phyloP scores from a whole-genome alignment of 2,329 filamentous ascomycete species.

The Nannizziopsis barbatae region DNA sequence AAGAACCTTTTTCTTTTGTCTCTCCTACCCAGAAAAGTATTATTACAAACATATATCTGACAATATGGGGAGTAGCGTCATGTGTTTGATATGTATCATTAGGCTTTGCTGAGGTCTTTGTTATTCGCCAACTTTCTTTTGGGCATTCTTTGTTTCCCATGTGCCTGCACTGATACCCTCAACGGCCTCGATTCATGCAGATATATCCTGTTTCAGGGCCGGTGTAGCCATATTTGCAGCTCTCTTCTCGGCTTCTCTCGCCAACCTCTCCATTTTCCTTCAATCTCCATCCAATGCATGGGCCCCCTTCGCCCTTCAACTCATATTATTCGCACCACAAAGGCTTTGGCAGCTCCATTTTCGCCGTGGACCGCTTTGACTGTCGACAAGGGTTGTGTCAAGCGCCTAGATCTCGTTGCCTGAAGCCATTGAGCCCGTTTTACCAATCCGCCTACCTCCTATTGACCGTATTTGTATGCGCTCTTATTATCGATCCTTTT shows the following conservation, averaged over 20 bases:
- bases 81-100: slow-evolving; percentile 9
- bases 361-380: background rate
- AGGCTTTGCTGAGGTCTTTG: slow-evolving; percentile 9
- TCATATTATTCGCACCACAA: background rate
- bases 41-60: slow-evolving; percentile 4
- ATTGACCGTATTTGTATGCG: too few relatives aligned
- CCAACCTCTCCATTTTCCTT: slow-evolving; percentile 6
- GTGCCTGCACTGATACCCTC: slow-evolving; percentile 7
- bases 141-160: slow-evolving; percentile 10
- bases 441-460: too few relatives aligned
- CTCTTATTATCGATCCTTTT: too few relatives aligned
- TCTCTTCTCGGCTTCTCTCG: background rate
- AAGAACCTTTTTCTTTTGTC: background rate
- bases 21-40: background rate
- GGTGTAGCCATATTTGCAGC: slow-evolving; percentile 3
- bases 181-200: slow-evolving; percentile 9
- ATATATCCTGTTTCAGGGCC: slow-evolving; percentile 10
- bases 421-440: too few relatives aligned
- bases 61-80: slow-evolving; percentile 8
- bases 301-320: background rate
- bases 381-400: background rate
- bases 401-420: background rate
- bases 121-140: slow-evolving; percentile 9
- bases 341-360: background rate
- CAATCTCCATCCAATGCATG: slow-evolving; percentile 1